These are phyloP conservation scores for Pythium folliculosum DNA, from an alignment of 352 stramenopile species.

Conservation along the genomic window DNA sequence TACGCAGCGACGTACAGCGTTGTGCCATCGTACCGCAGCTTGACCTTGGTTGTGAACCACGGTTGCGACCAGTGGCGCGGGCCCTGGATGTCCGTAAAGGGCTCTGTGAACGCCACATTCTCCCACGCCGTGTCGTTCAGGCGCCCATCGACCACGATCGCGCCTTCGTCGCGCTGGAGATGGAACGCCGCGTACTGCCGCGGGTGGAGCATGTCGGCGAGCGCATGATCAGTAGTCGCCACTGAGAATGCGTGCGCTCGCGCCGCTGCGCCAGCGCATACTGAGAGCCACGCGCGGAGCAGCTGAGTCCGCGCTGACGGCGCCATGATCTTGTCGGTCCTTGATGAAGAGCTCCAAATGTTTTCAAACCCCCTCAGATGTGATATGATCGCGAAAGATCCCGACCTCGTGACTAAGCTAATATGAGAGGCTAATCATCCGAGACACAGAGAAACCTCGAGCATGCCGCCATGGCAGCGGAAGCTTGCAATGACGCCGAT, in stretches of 20 bases:
- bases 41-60: conserved; percentile 72
- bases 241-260: no score
- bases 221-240: neutral
- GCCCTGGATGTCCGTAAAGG: conserved; percentile 72
- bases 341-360: neutral
- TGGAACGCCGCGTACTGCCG: conserved; percentile 42
- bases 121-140: conserved; percentile 64
- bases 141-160: conserved; percentile 51
- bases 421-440: neutral
- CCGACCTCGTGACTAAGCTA: no score
- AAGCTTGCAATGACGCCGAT: no score
- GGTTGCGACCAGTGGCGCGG: conserved; percentile 60
- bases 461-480: no score
- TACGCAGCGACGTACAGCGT: conserved; percentile 77
- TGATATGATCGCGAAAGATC: neutral
- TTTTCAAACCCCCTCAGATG: neutral
- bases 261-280: neutral
- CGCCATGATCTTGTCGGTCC: neutral
- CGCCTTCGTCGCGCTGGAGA: conserved; percentile 18
- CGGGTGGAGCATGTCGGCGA: conserved; percentile 30
- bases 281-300: neutral
- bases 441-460: neutral
- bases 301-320: neutral
- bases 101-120: conserved; percentile 50
- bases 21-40: conserved; percentile 69